These are phyloP conservation scores for Astrothelium macrocarpum DNA, from an alignment of 495 filamentous ascomycete species.

Conservation along the genomic window DNA sequence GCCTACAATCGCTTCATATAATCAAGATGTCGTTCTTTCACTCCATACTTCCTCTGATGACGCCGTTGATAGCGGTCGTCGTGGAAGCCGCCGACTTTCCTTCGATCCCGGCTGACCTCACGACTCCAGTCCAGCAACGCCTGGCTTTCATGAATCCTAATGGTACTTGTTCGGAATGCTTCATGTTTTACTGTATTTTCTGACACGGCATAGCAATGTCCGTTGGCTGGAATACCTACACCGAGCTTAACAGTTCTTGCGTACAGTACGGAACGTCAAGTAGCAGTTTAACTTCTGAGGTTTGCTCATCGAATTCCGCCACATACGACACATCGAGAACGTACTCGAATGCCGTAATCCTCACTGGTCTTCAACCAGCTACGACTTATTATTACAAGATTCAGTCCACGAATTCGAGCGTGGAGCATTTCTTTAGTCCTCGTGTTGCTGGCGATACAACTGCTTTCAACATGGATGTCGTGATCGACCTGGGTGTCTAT, in stretches of 20 bases:
- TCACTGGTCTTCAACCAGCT: conserved; percentile 29
- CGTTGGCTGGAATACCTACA: conserved; percentile 28
- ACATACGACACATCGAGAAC: conserved; percentile 33
- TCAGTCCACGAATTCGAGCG: conserved; percentile 44
- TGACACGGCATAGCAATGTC: neutral
- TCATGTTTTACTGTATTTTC: neutral
- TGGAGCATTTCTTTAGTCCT: conserved; percentile 47
- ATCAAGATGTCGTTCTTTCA: neutral
- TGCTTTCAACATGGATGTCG: conserved; percentile 35
- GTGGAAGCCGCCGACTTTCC: neutral
- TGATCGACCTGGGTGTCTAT: conserved; percentile 43
- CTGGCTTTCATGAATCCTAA: conserved; percentile 3
- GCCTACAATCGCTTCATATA: neutral
- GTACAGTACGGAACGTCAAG: conserved; percentile 37
- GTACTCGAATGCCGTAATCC: conserved; percentile 33
- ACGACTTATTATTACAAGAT: conserved; percentile 46
- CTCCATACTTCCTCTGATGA: neutral
- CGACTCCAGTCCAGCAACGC: conserved; percentile 11
- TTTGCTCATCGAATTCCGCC: conserved; percentile 32
- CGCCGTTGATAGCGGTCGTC: neutral
- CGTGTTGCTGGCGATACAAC: conserved; percentile 38
- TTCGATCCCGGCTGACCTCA: conserved; percentile 2
- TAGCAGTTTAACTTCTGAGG: conserved; percentile 22
- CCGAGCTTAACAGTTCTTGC: conserved; percentile 33
- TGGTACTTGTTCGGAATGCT: neutral